These are phyloP conservation scores for Flaveria linearis DNA, from an alignment of 129 eudicot species.

Conservation along the genomic window DNA sequence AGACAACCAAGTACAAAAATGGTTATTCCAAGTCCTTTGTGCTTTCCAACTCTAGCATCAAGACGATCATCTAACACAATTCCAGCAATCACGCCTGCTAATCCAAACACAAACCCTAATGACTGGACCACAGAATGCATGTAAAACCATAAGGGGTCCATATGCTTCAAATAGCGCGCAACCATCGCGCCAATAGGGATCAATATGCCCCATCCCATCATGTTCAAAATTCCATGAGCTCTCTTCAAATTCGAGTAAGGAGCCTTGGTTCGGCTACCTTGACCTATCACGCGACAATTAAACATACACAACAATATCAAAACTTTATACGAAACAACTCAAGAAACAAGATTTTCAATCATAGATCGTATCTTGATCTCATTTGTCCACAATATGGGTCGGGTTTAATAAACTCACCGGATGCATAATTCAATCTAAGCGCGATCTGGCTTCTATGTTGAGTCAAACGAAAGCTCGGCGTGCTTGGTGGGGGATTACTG, in stretches of 20 bases:
- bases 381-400: background rate
- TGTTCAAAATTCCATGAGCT: conserved; percentile 78
- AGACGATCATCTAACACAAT: conserved; percentile 56
- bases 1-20: conserved; percentile 68
- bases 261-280: conserved; percentile 42
- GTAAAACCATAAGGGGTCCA: conserved; percentile 81
- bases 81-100: conserved; percentile 64
- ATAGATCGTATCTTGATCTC: background rate
- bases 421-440: conserved; percentile 49
- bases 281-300: conserved; percentile 42
- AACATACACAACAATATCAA: background rate
- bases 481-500: conserved; percentile 27
- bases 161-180: conserved; percentile 59
- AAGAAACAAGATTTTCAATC: background rate
- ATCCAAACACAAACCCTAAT: conserved; percentile 64
- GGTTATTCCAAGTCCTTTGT: conserved; percentile 70
- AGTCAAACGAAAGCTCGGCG: conserved; percentile 37
- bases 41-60: conserved; percentile 39
- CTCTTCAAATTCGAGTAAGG: conserved; percentile 55
- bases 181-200: conserved; percentile 65
- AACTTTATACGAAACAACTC: background rate
- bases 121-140: conserved; percentile 54
- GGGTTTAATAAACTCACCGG: conserved; percentile 44
- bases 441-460: conserved; percentile 39
- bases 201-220: conserved; percentile 83